phyloP scores from a whole-genome alignment of 2,329 filamentous ascomycete genomes.

The Canariomyces notabilis region DNA sequence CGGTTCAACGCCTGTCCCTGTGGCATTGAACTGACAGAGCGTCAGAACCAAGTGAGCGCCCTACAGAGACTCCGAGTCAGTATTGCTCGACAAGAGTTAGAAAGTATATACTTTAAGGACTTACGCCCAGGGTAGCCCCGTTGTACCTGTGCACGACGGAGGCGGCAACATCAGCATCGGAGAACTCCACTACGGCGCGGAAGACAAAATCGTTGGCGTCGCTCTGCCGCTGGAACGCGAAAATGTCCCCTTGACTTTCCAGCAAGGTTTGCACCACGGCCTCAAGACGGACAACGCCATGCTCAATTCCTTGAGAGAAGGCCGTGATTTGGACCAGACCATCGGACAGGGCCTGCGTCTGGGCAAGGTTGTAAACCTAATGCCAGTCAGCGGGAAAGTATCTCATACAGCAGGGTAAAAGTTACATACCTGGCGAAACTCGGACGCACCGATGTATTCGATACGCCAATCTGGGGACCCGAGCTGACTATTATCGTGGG shows the following conservation, averaged over 20 bases:
- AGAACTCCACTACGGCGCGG: constrained; percentile 49
- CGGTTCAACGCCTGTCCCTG: neutral
- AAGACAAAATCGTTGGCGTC: constrained; percentile 40
- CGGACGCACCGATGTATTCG: constrained; percentile 39
- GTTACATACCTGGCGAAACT: constrained; percentile 38
- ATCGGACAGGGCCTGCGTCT: constrained; percentile 42
- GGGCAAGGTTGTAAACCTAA: constrained; percentile 29
- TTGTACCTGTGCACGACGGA: constrained; percentile 38
- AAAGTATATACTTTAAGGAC: constrained; percentile 12
- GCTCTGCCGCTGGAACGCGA: constrained; percentile 44
- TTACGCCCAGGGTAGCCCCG: constrained; percentile 34
- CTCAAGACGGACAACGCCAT: constrained; percentile 29
- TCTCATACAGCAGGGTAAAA: neutral
- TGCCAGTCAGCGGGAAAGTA: neutral
- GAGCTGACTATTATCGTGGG: constrained; percentile 42
- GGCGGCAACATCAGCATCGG: constrained; percentile 42
- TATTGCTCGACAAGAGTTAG: neutral
- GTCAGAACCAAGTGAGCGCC: constrained; percentile 19
- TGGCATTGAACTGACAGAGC: constrained; percentile 5
- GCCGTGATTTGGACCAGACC: constrained; percentile 52
- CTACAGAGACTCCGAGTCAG: constrained; percentile 10
- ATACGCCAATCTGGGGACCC: constrained; percentile 43
- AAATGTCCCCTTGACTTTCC: constrained; percentile 45
- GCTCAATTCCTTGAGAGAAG: constrained; percentile 25
- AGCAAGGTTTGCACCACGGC: constrained; percentile 39